phyloP scores from a whole-genome alignment of 2,329 filamentous ascomycete species.

The Amauroascus niger region DNA sequence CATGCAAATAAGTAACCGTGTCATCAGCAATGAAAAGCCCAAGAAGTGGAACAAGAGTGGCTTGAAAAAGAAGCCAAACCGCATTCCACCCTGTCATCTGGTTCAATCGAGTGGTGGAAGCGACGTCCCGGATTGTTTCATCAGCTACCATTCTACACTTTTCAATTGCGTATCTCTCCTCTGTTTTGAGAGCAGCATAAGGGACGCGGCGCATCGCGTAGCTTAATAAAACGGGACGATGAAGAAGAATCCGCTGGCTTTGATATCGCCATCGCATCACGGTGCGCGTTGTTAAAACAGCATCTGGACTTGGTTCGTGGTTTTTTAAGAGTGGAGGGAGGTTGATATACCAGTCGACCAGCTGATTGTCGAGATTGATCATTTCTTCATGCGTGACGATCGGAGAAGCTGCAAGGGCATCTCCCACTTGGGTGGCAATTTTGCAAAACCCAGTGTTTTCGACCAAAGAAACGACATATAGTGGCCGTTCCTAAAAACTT shows the following conservation, averaged over 20 bases:
- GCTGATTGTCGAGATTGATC: conserved; percentile 54
- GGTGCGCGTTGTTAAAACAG: conserved; percentile 58
- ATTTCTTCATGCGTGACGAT: conserved; percentile 59
- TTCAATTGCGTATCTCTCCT: conserved; percentile 59
- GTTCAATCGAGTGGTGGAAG: conserved; percentile 58
- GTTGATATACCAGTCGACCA: conserved; percentile 62
- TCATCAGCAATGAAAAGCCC: conserved; percentile 50
- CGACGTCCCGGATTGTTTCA: conserved; percentile 62
- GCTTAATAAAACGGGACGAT: conserved; percentile 62
- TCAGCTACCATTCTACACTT: conserved; percentile 61
- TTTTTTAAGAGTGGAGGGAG: conserved; percentile 57
- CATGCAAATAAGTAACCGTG: conserved; percentile 49
- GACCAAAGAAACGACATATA: conserved; percentile 59
- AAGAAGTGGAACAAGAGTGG: conserved; percentile 67
- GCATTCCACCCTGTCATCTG: conserved; percentile 74
- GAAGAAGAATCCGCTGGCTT: conserved; percentile 65
- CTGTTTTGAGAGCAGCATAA: conserved; percentile 43
- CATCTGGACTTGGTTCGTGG: conserved; percentile 58
- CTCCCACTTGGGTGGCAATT: conserved; percentile 67
- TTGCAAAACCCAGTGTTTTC: conserved; percentile 73
- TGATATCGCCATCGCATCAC: conserved; percentile 78
- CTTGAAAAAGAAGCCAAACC: conserved; percentile 73
- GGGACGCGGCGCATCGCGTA: conserved; percentile 47
- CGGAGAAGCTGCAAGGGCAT: conserved; percentile 60
- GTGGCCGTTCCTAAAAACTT: conserved; percentile 44